Conservation (phyloP, 768 basidiomycete species). For the Goffeauzyma gilvescens region DNA sequence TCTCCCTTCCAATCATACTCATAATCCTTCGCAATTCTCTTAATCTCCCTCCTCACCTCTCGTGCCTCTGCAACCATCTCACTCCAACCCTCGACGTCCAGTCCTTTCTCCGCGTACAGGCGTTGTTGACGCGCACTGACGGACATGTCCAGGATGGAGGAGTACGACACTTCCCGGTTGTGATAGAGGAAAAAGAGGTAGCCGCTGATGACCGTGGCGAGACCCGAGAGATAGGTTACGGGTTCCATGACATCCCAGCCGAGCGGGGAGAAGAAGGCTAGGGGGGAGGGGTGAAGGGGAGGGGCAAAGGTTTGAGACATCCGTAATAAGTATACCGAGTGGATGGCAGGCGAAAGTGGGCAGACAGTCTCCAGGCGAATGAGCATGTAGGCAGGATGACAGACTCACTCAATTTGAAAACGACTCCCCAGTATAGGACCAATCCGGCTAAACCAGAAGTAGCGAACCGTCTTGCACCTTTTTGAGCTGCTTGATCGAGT, state of each 20-base stretch:
- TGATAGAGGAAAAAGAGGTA: constrained; percentile 36
- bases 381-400: constrained; percentile 34
- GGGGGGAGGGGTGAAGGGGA: not conserved
- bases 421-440: constrained; percentile 46
- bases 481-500: constrained; percentile 41
- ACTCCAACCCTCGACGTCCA: constrained; percentile 46
- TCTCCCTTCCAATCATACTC: constrained; percentile 36
- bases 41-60: constrained; percentile 40
- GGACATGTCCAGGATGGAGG: constrained; percentile 43
- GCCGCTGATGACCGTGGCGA: constrained; percentile 44
- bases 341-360: not conserved
- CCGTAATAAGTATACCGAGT: no score
- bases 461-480: constrained; percentile 43
- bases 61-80: constrained; percentile 40
- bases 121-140: constrained; percentile 42
- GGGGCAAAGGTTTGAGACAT: no score
- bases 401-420: constrained; percentile 46
- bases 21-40: constrained; percentile 45
- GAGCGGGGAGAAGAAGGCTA: constrained; percentile 25
- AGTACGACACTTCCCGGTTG: constrained; percentile 41
- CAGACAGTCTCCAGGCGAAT: no score
- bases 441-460: constrained; percentile 44
- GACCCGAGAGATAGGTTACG: constrained; percentile 43
- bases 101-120: constrained; percentile 41
- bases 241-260: constrained; percentile 51